Evolutionary conservation across 352 stramenopile species (phyloP).

Genomic region (Globisporangium recalcitrans): DNA sequence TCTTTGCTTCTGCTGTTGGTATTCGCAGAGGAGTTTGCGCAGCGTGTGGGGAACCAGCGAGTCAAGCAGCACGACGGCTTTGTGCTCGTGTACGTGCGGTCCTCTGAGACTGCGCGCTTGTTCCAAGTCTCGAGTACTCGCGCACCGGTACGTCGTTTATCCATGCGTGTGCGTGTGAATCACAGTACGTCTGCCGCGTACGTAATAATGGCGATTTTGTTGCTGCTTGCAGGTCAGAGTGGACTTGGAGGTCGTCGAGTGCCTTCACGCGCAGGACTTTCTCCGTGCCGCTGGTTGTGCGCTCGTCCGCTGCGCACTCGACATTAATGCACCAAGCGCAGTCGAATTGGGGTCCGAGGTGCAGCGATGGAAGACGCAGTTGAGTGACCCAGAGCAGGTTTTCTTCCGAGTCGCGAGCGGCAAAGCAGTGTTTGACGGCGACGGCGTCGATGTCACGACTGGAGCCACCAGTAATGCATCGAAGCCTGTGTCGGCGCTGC

Average conservation of each 20-base stretch:
- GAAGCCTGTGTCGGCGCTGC: not conserved
- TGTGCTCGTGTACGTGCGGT: slow-evolving; percentile 25
- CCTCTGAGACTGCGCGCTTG: slow-evolving; percentile 13
- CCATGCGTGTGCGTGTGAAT: not conserved
- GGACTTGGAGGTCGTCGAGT: slow-evolving; percentile 29
- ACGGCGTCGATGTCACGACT: slow-evolving; percentile 23
- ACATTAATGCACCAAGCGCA: slow-evolving; percentile 22
- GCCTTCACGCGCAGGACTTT: slow-evolving; percentile 51
- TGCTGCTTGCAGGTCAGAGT: slow-evolving; percentile 3
- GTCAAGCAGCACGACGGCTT: not conserved
- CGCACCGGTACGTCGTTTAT: not conserved
- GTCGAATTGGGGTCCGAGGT: slow-evolving; percentile 20
- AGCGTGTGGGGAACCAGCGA: slow-evolving; percentile 3
- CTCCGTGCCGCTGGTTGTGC: slow-evolving; percentile 24
- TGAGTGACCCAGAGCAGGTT: slow-evolving; percentile 17
- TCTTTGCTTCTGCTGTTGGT: not conserved
- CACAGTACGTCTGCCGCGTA: not conserved
- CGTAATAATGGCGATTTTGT: not conserved
- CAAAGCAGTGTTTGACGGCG: slow-evolving; percentile 26
- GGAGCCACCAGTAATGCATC: not conserved
- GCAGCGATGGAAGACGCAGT: slow-evolving; percentile 26
- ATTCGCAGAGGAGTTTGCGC: not conserved
- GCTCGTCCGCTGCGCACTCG: slow-evolving; percentile 37
- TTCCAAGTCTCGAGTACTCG: slow-evolving; percentile 4
- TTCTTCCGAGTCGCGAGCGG: slow-evolving; percentile 35